phyloP scores from a whole-genome alignment of 73 alveolate genomes.

The Stentor coeruleus region DNA sequence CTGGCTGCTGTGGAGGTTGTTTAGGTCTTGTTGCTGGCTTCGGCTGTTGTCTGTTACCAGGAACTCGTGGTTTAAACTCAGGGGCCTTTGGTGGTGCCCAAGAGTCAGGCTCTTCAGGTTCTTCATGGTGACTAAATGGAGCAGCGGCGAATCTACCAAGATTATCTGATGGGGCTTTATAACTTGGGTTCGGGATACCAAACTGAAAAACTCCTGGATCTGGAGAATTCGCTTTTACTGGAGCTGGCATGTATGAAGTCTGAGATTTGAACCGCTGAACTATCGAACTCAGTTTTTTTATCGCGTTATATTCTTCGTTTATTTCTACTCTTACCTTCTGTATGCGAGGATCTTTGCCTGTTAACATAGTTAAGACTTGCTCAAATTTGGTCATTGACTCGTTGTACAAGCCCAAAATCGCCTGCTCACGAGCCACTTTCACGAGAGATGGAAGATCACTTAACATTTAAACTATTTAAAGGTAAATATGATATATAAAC shows the following conservation, averaged over 20 bases:
- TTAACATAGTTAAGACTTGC: not conserved
- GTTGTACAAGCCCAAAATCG: conserved; percentile 13
- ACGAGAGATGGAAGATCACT: conserved; percentile 1
- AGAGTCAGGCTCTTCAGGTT: conserved; percentile 24
- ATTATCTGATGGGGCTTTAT: not conserved
- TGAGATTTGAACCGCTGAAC: not conserved
- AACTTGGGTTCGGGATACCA: not conserved
- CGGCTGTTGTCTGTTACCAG: conserved; percentile 30
- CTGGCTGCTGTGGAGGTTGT: conserved; percentile 20
- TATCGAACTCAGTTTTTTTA: not conserved
- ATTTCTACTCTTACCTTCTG: not conserved
- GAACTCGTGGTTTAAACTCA: not conserved
- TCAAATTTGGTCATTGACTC: conserved; percentile 4
- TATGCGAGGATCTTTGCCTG: not conserved
- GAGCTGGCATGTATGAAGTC: not conserved
- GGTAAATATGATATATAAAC: no score
- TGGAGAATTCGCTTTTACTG: not conserved
- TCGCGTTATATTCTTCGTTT: conserved; percentile 4
- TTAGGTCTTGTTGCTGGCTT: conserved; percentile 35
- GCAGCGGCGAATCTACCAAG: not conserved
- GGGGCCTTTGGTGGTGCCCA: conserved; percentile 28
- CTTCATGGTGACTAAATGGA: not conserved
- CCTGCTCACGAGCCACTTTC: conserved; percentile 15
- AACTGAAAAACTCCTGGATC: conserved; percentile 11
- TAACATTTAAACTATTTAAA: conserved; percentile 18